These are phyloP conservation scores for Metschnikowia baotianmanensis DNA, from an alignment of 805 yeast species.

Conservation along the genomic window DNA sequence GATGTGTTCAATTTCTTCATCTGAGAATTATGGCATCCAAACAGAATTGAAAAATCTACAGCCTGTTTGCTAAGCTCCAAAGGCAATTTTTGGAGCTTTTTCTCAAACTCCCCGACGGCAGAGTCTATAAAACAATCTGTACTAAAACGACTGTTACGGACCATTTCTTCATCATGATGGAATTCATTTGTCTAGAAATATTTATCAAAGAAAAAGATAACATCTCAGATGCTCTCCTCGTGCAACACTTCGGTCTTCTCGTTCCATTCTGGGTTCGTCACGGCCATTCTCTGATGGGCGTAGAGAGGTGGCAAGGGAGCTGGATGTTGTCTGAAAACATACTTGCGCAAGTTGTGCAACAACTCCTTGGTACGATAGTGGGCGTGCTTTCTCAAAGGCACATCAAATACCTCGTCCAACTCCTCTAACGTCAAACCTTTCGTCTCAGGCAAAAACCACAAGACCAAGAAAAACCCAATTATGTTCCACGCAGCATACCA, in stretches of 20 bases:
- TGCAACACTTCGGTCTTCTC: constrained; percentile 55
- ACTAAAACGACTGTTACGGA: too few species aligned
- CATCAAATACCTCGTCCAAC: constrained; percentile 68
- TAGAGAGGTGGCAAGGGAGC: constrained; percentile 55
- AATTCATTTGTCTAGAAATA: background rate
- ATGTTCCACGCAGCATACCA: constrained; percentile 86
- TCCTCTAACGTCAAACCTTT: constrained; percentile 72
- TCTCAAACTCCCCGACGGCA: too few species aligned
- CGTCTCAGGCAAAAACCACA: constrained; percentile 73
- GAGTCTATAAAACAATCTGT: too few species aligned
- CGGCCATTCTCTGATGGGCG: constrained; percentile 56
- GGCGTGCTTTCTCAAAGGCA: constrained; percentile 57
- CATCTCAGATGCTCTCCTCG: constrained; percentile 36
- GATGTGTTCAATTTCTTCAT: too few species aligned
- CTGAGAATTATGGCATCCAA: too few species aligned
- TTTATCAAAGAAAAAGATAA: background rate
- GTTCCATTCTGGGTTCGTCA: constrained; percentile 60
- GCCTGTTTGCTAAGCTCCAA: too few species aligned
- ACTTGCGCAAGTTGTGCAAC: constrained; percentile 43
- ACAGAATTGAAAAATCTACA: too few species aligned
- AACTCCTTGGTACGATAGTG: constrained; percentile 31
- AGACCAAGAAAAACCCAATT: constrained; percentile 64
- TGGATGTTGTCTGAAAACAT: constrained; percentile 44
- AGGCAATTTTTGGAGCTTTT: too few species aligned
- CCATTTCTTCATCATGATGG: background rate